Conservation (phyloP, 2,329 filamentous ascomycete species). For the Scytalidium sp. region DNA sequence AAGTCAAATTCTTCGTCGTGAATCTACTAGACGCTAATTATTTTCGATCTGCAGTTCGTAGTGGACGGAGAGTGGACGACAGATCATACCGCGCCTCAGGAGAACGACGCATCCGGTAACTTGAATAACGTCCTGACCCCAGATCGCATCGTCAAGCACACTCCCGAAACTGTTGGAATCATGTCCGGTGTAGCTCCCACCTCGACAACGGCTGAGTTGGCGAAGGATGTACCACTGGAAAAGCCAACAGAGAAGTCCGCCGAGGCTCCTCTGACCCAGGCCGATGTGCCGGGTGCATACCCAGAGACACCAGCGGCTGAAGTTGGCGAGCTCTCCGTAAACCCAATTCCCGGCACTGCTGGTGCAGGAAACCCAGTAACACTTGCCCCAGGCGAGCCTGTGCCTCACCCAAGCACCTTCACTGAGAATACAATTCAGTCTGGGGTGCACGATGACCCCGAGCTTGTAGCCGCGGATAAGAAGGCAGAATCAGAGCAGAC, state of each 20-base stretch:
- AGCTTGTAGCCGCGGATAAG: constrained; percentile 60
- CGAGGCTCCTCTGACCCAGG: constrained; percentile 12
- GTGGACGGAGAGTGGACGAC: constrained; percentile 89
- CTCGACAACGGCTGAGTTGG: constrained; percentile 69
- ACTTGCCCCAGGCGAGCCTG: constrained; percentile 75
- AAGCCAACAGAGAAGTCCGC: constrained; percentile 24
- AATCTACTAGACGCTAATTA: constrained; percentile 2
- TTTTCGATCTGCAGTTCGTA: constrained; percentile 65
- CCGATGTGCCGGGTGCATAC: constrained; percentile 62
- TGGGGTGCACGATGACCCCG: constrained; percentile 76
- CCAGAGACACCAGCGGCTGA: constrained; percentile 64
- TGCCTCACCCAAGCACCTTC: constrained; percentile 65
- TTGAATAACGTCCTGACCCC: constrained; percentile 88
- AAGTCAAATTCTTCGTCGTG: neutral
- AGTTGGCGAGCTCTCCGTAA: constrained; percentile 45
- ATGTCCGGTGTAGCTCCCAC: constrained; percentile 68
- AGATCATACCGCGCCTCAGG: constrained; percentile 76
- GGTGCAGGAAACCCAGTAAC: constrained; percentile 75
- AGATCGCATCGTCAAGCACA: constrained; percentile 59
- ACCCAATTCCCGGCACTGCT: constrained; percentile 60
- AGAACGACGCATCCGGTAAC: constrained; percentile 80
- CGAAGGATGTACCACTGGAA: constrained; percentile 64
- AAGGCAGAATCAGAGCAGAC: no score
- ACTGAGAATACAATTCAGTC: constrained; percentile 66
- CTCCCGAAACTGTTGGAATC: constrained; percentile 43